Conservation (phyloP, 140 eudicot genomes). For the Oenanthe javanica region DNA sequence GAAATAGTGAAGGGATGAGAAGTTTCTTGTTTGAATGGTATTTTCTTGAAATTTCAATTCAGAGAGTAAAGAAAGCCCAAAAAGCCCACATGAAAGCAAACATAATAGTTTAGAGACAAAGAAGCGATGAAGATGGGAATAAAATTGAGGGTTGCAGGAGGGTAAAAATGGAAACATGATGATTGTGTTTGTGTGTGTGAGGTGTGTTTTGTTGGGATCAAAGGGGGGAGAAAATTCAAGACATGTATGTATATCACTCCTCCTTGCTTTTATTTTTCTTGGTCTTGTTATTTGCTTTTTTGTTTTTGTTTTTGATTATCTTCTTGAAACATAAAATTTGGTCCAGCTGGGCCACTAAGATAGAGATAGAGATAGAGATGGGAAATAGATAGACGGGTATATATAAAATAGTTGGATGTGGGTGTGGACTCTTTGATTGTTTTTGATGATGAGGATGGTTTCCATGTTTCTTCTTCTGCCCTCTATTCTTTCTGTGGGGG, state of each 20-base stretch:
- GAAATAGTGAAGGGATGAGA: slow-evolving; percentile 22
- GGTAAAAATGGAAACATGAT: slow-evolving; percentile 56
- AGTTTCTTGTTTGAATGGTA: slow-evolving; percentile 36
- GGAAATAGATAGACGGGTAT: neutral
- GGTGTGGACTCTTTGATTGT: slow-evolving; percentile 28
- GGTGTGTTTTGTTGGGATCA: slow-evolving; percentile 43
- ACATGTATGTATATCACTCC: slow-evolving; percentile 12
- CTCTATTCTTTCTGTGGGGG: slow-evolving; percentile 20
- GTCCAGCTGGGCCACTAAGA: slow-evolving; percentile 4
- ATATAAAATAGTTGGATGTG: slow-evolving; percentile 18
- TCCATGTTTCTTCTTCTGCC: slow-evolving; percentile 16
- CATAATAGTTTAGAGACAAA: slow-evolving; percentile 38
- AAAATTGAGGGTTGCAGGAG: slow-evolving; percentile 76
- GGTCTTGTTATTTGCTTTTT: slow-evolving; percentile 3
- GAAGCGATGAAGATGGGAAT: slow-evolving; percentile 81
- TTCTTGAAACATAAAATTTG: slow-evolving; percentile 4
- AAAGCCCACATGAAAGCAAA: slow-evolving; percentile 50
- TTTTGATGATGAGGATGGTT: slow-evolving; percentile 18
- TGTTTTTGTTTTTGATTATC: slow-evolving; percentile 20
- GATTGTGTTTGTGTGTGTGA: slow-evolving; percentile 24
- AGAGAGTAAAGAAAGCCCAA: slow-evolving; percentile 55
- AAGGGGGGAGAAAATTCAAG: slow-evolving; percentile 31
- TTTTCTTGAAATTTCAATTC: slow-evolving; percentile 23
- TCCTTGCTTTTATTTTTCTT: slow-evolving; percentile 16
- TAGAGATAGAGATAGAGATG: slow-evolving; percentile 19